Base-by-base conservation (phyloP, 140 eudicot genomes). In the Oenanthe javanica region DNA sequence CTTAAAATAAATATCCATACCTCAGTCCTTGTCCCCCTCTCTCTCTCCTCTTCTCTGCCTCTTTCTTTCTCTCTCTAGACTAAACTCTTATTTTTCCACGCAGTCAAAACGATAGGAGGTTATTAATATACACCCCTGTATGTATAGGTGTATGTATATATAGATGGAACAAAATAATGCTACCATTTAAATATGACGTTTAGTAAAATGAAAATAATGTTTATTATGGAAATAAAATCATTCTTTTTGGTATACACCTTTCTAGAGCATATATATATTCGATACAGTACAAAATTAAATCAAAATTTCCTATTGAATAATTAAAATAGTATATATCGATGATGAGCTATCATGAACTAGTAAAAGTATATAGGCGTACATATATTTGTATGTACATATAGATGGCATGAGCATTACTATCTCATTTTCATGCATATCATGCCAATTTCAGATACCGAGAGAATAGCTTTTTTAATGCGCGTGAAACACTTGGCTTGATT, bases 351-450 rank as follows among this genome's bases (percentile, higher is more conserved):
- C 47, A 79, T 0, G 38, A 14, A n/a, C 45, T 38, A 36, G 3
- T 25, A 46, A 40, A 42, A 6, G 67, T 59, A 59, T 19, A 6
- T 57, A 14, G 1, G 25, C 45, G 57, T 69, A 5, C 63, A 64
- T 79, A 14, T 31, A 48, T 14, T 50, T 10, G 23, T 2, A 61
- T 59, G 74, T 67, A 5, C 76, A 79, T 79, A 2, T 31, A 47
- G 51, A 66, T 21, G 75, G 82, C 82, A 79, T 79, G 82, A 79
- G 64, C 82, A 79, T 79, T 12, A 23, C 43, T 45, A 66, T 45
- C 81, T 45, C 81, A 0, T 66, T 61, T 23, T 79, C 82, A 48
- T 79, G 63, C 76, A 64, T 79, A 79, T 64, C 82, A 63, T 79
- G 82, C 75, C 81, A 79, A 59, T 1, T 31, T 21, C 40, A 23